These are phyloP conservation scores for Metschnikowia hibisci DNA, from an alignment of 805 yeast species.

Conservation along the genomic window DNA sequence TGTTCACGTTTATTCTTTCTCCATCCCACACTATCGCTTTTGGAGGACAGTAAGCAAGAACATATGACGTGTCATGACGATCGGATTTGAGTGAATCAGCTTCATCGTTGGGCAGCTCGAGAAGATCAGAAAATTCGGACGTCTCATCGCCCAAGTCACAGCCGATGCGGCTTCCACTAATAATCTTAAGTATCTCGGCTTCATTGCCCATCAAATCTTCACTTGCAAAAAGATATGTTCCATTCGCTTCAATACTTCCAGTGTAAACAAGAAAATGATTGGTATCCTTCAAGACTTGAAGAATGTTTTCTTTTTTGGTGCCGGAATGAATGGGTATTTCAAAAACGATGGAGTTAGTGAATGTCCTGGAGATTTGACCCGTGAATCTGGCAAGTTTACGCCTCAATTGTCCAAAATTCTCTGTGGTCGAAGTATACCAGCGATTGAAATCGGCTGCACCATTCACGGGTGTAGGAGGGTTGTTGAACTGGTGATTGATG, in stretches of 20 bases:
- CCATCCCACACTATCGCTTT: conserved; percentile 94
- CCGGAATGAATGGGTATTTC: conserved; percentile 43
- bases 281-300: conserved; percentile 56
- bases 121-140: conserved; percentile 27
- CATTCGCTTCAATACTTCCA: conserved; percentile 65
- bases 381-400: conserved; percentile 80
- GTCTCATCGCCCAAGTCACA: conserved; percentile 27
- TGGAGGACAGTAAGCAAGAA: conserved; percentile 69
- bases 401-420: conserved; percentile 69
- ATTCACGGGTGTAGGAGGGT: conserved; percentile 46
- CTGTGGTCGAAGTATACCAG: conserved; percentile 67
- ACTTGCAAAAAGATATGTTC: conserved; percentile 78
- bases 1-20: conserved; percentile 52
- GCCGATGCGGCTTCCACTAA: conserved; percentile 40
- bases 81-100: conserved; percentile 6
- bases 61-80: conserved; percentile 48
- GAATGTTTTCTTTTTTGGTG: conserved; percentile 45
- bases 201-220: conserved; percentile 44
- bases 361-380: conserved; percentile 59
- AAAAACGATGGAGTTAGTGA: conserved; percentile 68
- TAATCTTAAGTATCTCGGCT: conserved; percentile 35
- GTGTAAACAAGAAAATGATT: conserved; percentile 78
- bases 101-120: conserved; percentile 1
- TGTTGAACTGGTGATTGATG: conserved; percentile 61
- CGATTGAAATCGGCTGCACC: conserved; percentile 42